Percentiles rank a stretch among this genome's conserved stretches.
phyloP scores from a whole-genome alignment of 2,329 filamentous ascomycete genomes.

The Fusarium duplospermum region DNA sequence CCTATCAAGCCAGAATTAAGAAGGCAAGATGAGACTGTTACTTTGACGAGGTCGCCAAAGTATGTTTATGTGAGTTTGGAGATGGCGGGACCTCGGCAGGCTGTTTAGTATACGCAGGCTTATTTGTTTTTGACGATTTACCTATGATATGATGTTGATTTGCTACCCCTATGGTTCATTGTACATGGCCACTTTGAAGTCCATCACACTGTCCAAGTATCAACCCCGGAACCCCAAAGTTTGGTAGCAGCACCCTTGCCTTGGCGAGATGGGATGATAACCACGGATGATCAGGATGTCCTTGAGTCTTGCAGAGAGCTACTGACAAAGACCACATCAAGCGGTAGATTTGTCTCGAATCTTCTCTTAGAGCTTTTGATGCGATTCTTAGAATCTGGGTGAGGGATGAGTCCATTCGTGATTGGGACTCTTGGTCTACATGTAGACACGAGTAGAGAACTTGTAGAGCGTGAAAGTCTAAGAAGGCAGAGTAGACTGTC shows the following conservation, averaged over 20 bases:
- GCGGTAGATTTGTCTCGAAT: constrained; percentile 31
- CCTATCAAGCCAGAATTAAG: constrained; percentile 6
- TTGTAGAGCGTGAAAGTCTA: constrained; percentile 35
- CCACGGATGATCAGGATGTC: constrained; percentile 14
- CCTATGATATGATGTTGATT: not conserved
- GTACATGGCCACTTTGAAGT: not conserved
- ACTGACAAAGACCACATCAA: constrained; percentile 41
- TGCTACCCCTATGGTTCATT: not conserved
- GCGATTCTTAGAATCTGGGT: constrained; percentile 28
- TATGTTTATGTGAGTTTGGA: constrained; percentile 19
- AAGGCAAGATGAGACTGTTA: constrained; percentile 13
- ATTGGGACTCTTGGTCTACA: not conserved
- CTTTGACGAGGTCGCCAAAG: constrained; percentile 21
- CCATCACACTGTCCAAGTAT: constrained; percentile 20
- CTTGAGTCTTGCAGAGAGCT: constrained; percentile 20
- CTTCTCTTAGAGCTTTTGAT: constrained; percentile 30
- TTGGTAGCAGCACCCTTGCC: constrained; percentile 27
- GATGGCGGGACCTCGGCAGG: not conserved
- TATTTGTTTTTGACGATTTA: not conserved
- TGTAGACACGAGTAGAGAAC: constrained; percentile 20
- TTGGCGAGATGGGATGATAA: constrained; percentile 20
- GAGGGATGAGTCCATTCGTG: not conserved
- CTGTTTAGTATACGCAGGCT: not conserved
- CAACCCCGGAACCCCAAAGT: constrained; percentile 30
- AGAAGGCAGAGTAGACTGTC: constrained; percentile 34